phyloP scores from a whole-genome alignment of 2,329 filamentous ascomycete species.

The Verticillium tricorpus region DNA sequence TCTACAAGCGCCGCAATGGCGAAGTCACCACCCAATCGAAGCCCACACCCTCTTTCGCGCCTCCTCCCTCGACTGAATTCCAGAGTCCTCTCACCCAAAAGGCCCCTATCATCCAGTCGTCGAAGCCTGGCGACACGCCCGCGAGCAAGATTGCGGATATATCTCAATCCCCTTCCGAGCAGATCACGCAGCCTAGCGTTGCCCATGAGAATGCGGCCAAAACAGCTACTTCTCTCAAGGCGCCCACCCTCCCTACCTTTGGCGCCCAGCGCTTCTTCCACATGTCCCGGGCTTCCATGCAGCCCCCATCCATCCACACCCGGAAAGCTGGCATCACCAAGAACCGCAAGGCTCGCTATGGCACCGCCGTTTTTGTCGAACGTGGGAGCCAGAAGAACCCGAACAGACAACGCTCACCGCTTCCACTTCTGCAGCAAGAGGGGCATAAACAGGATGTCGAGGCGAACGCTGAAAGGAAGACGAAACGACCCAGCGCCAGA shows the following conservation, averaged over 20 bases:
- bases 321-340: slow-evolving; percentile 31
- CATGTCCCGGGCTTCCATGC: slow-evolving; percentile 44
- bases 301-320: slow-evolving; percentile 21
- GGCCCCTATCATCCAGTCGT: slow-evolving; percentile 44
- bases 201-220: slow-evolving; percentile 16
- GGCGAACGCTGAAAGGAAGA: not conserved
- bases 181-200: not conserved
- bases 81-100: not conserved
- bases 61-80: not conserved
- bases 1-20: slow-evolving; percentile 49
- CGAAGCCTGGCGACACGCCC: slow-evolving; percentile 31
- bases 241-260: slow-evolving; percentile 9
- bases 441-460: not conserved
- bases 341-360: slow-evolving; percentile 26
- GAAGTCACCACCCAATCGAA: slow-evolving; percentile 15
- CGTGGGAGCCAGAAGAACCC: slow-evolving; percentile 35
- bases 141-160: no score
- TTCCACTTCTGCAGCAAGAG: not conserved
- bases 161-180: not conserved
- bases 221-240: slow-evolving; percentile 8
- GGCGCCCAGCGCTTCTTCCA: slow-evolving; percentile 54
- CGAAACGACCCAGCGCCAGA: not conserved
- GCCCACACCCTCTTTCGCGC: not conserved
- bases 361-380: slow-evolving; percentile 53
- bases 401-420: not conserved